Conservation (phyloP, 306 rosid species). For the Fragaria nilgerrensis region DNA sequence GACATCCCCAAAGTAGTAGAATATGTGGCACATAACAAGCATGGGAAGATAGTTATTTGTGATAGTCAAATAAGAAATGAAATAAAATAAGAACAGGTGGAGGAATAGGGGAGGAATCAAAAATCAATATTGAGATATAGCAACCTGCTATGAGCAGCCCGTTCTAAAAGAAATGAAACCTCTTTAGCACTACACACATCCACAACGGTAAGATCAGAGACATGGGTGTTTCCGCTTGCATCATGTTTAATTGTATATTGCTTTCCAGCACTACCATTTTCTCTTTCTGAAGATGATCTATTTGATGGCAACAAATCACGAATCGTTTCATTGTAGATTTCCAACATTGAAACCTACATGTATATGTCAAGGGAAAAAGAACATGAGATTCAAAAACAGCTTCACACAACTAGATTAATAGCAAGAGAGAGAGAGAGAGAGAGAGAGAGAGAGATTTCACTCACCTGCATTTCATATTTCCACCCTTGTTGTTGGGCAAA, state of each 20-base stretch:
- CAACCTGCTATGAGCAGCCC: slow-evolving; percentile 91
- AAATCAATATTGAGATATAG: background rate
- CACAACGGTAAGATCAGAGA: slow-evolving; percentile 84
- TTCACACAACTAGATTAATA: background rate
- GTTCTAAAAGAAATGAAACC: slow-evolving; percentile 79
- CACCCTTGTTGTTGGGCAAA: slow-evolving; percentile 83
- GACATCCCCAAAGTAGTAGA: background rate
- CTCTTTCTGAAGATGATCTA: slow-evolving; percentile 57
- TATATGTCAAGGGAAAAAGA: slow-evolving; percentile 14
- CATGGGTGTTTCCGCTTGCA: slow-evolving; percentile 69
- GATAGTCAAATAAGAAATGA: background rate
- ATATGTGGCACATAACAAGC: background rate
- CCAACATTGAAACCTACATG: slow-evolving; percentile 89
- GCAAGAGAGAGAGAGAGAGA: background rate
- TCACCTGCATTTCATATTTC: slow-evolving; percentile 98
- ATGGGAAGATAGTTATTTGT: background rate
- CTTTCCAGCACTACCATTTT: slow-evolving; percentile 71
- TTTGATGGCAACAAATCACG: slow-evolving; percentile 77
- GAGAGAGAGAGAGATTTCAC: slow-evolving; percentile 13
- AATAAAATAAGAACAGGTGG: background rate
- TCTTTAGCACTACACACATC: slow-evolving; percentile 89
- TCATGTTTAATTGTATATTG: slow-evolving; percentile 92
- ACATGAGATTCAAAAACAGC: slow-evolving; percentile 1
- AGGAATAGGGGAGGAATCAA: background rate
- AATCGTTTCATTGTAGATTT: slow-evolving; percentile 88